phyloP scores from a whole-genome alignment of 257 asterid species.

The Leonotis leonurus region DNA sequence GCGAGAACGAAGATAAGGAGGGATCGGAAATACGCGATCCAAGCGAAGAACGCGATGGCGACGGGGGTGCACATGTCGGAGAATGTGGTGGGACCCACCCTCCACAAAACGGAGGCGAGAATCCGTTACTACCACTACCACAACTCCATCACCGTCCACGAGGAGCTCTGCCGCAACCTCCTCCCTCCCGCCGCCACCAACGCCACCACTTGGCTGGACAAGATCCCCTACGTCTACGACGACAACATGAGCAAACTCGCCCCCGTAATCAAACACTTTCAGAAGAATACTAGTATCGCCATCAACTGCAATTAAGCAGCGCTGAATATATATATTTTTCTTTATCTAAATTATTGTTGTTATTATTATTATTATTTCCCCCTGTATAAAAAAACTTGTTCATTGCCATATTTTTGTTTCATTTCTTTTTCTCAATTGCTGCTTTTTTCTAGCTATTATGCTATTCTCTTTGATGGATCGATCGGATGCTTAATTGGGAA shows the following conservation, averaged over 20 bases:
- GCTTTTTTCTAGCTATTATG: no score
- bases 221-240: slow-evolving; percentile 48
- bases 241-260: slow-evolving; percentile 46
- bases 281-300: no score
- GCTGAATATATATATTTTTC: no score
- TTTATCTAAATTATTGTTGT: no score
- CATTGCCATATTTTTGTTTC: no score
- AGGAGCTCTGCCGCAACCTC: slow-evolving; percentile 48
- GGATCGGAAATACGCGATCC: slow-evolving; percentile 60
- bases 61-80: slow-evolving; percentile 64
- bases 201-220: slow-evolving; percentile 50
- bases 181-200: slow-evolving; percentile 28
- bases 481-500: no score
- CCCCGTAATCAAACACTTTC: slow-evolving; percentile 38
- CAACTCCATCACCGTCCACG: slow-evolving; percentile 51
- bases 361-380: no score
- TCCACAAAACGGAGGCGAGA: slow-evolving; percentile 31
- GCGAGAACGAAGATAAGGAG: slow-evolving; percentile 38
- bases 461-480: no score
- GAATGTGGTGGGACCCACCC: slow-evolving; percentile 35
- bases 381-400: no score
- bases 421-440: no score
- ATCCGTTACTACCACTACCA: slow-evolving; percentile 56
- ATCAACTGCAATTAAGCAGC: no score
- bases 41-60: slow-evolving; percentile 40